Evolutionary conservation across 805 yeast genomes (phyloP).

Genomic region (Pichia gijzeniarum): DNA sequence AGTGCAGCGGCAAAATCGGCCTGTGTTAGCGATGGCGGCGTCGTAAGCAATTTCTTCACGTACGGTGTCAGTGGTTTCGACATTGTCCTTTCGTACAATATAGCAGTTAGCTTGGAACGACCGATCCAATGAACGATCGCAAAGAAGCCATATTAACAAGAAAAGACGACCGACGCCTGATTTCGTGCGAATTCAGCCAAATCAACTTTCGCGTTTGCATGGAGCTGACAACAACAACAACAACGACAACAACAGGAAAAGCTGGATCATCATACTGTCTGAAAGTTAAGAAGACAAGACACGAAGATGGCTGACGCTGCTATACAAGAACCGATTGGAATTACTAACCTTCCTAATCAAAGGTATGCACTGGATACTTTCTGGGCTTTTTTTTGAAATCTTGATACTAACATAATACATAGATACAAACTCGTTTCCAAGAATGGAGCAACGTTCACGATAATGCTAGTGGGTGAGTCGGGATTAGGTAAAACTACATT

Average conservation of each 20-base stretch:
- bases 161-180: not conserved
- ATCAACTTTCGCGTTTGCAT: no score
- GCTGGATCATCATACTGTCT: not conserved
- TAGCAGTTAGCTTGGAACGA: no score
- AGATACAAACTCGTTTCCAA: constrained; percentile 71
- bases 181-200: no score
- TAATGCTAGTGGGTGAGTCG: constrained; percentile 87
- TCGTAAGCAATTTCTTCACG: constrained; percentile 55
- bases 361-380: constrained; percentile 34
- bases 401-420: not conserved
- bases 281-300: no score
- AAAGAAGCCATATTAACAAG: no score
- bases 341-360: constrained; percentile 69
- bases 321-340: constrained; percentile 52
- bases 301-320: constrained; percentile 22
- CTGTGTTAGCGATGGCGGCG: constrained; percentile 59
- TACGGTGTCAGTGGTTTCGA: constrained; percentile 40
- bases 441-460: constrained; percentile 67
- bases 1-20: constrained; percentile 61
- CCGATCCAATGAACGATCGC: no score
- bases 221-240: not conserved
- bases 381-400: no score
- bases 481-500: constrained; percentile 93
- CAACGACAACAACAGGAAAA: not conserved
- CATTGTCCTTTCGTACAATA: no score